Evolutionary conservation across 257 asterid species (phyloP).

Genomic region (Voacanga thouarsii): DNA sequence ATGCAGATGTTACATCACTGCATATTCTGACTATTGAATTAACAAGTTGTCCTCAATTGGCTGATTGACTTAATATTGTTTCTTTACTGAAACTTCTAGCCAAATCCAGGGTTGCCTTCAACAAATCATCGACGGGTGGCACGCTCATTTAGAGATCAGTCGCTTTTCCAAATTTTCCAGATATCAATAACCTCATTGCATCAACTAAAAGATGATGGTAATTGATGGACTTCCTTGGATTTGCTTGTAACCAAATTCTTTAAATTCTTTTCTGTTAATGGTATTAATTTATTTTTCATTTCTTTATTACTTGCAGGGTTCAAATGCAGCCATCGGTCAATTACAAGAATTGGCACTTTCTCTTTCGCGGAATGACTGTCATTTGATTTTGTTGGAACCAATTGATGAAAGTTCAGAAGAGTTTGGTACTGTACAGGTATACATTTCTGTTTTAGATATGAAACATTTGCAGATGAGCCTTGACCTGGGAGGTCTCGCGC

Average conservation of each 20-base stretch:
- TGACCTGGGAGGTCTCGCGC: constrained; percentile 2
- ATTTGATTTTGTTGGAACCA: constrained; percentile 96
- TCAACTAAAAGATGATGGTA: constrained; percentile 93
- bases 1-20: background rate
- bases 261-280: background rate
- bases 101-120: constrained; percentile 88
- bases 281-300: constrained; percentile 5
- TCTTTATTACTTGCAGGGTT: constrained; percentile 2
- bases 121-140: constrained; percentile 97
- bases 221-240: constrained; percentile 4
- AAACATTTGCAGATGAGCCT: background rate
- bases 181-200: constrained; percentile 83
- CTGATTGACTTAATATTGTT: constrained; percentile 5
- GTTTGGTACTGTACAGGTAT: constrained; percentile 94
- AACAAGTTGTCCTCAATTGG: background rate
- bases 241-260: background rate
- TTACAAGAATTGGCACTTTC: constrained; percentile 91
- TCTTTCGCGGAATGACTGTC: constrained; percentile 80
- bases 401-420: constrained; percentile 98
- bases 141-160: constrained; percentile 82
- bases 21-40: background rate
- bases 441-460: background rate
- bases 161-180: constrained; percentile 86
- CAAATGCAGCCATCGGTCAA: constrained; percentile 58
- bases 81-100: constrained; percentile 44